Evolutionary conservation across 345 rosid genomes (phyloP).

Genomic region (Pseudoturritis turrita): DNA sequence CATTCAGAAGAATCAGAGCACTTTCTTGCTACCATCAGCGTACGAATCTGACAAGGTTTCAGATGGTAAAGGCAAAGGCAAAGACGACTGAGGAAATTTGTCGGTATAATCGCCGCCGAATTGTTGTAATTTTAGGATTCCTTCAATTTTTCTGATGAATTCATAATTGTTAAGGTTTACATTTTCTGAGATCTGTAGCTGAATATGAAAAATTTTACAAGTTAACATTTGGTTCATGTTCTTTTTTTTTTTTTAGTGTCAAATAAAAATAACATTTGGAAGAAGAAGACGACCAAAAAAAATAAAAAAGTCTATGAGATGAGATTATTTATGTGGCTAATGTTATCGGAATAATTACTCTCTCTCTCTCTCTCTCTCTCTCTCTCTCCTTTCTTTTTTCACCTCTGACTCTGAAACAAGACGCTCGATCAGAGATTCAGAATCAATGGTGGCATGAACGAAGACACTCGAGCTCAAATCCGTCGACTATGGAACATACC

Average conservation of each 20-base stretch:
- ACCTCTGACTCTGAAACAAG: not conserved
- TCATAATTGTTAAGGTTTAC: not conserved
- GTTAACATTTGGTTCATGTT: not conserved
- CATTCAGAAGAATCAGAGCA: conserved; percentile 88
- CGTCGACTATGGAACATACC: conserved; percentile 44
- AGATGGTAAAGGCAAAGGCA: conserved; percentile 70
- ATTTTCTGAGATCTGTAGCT: not conserved
- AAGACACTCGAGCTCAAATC: not conserved
- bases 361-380: not conserved
- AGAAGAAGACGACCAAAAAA: not conserved
- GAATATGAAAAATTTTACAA: not conserved
- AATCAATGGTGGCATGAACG: conserved; percentile 26
- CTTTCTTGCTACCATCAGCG: conserved; percentile 58
- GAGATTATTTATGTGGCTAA: conserved; percentile 29
- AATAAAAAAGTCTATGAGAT: not conserved
- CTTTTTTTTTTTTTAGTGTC: not conserved
- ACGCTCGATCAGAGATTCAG: conserved; percentile 27
- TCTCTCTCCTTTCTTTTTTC: not conserved
- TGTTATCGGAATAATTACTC: conserved; percentile 7
- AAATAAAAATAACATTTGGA: not conserved
- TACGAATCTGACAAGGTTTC: conserved; percentile 49
- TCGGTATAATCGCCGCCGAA: not conserved
- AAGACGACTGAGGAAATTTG: conserved; percentile 46
- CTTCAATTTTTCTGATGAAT: conserved; percentile 19
- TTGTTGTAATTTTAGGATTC: conserved; percentile 29